Evolutionary conservation across 2,329 filamentous ascomycete genomes (phyloP).

Genomic region (Bipolaris sorokiniana): DNA sequence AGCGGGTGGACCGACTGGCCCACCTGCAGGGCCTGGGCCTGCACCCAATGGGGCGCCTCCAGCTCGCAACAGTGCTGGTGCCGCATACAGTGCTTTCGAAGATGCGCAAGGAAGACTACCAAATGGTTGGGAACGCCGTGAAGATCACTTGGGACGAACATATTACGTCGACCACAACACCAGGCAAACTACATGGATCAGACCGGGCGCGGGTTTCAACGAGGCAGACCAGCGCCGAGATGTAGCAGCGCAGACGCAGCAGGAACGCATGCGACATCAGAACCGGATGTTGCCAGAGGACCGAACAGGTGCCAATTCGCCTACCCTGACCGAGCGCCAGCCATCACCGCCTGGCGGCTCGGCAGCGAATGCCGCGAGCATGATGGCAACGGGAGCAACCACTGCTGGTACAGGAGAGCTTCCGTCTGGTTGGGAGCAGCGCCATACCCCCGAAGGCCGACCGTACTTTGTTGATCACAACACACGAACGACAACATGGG

Average conservation of each 20-base stretch:
- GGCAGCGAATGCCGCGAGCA: constrained; percentile 69
- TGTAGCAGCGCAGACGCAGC: constrained; percentile 87
- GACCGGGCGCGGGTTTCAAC: constrained; percentile 80
- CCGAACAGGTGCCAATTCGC: constrained; percentile 89
- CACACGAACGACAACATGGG: constrained; percentile 97
- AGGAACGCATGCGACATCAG: constrained; percentile 91
- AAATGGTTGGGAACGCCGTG: constrained; percentile 91
- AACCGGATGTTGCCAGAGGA: constrained; percentile 96
- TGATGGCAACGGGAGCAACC: constrained; percentile 95
- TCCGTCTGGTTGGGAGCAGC: constrained; percentile 93
- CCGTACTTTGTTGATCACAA: constrained; percentile 99
- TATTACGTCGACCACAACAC: constrained; percentile 99
- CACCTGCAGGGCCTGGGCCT: constrained; percentile 39
- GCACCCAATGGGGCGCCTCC: constrained; percentile 53
- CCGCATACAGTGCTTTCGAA: constrained; percentile 84
- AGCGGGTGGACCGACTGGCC: constrained; percentile 51
- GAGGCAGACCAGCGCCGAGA: constrained; percentile 77
- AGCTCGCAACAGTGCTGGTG: constrained; percentile 23
- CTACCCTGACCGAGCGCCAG: constrained; percentile 68
- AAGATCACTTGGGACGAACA: constrained; percentile 92
- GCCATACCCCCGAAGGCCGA: constrained; percentile 91
- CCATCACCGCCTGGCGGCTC: constrained; percentile 47
- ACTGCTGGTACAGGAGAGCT: constrained; percentile 94
- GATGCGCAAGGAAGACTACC: constrained; percentile 93
- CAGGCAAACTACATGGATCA: constrained; percentile 92